A percentile compares a stretch with the other conserved stretches of the same genome.
Conservation (phyloP, 495 filamentous ascomycete species). For the Venustampulla echinocandica region DNA sequence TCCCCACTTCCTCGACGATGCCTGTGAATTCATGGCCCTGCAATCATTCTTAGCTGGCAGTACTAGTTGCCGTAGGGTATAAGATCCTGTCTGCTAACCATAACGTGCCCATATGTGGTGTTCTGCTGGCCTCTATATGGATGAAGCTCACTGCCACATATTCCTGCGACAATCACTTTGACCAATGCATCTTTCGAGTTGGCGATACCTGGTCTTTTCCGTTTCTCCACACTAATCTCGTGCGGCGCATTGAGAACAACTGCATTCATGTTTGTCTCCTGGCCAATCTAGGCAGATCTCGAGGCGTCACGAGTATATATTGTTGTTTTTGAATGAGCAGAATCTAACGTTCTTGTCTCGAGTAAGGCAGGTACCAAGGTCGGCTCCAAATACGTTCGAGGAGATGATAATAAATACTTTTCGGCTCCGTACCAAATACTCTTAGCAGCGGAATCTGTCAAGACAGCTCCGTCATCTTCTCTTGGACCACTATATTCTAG, state of each 20-base stretch:
- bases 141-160: constrained; percentile 66
- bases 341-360: too few species aligned
- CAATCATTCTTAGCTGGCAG: constrained; percentile 48
- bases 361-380: too few species aligned
- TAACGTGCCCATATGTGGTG: constrained; percentile 85
- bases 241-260: constrained; percentile 57
- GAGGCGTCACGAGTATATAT: too few species aligned
- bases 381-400: too few species aligned
- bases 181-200: constrained; percentile 68
- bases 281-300: too few species aligned
- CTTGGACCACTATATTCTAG: too few species aligned
- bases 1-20: constrained; percentile 56
- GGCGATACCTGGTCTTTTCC: constrained; percentile 53
- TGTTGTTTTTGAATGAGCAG: too few species aligned
- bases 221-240: constrained; percentile 51
- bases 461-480: too few species aligned
- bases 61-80: too few species aligned
- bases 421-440: too few species aligned
- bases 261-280: constrained; percentile 45
- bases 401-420: too few species aligned
- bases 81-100: constrained; percentile 66
- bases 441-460: too few species aligned
- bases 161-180: constrained; percentile 73
- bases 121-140: background rate
- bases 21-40: constrained; percentile 81